phyloP scores from a whole-genome alignment of 257 asterid species.

The Solanum neorickii region DNA sequence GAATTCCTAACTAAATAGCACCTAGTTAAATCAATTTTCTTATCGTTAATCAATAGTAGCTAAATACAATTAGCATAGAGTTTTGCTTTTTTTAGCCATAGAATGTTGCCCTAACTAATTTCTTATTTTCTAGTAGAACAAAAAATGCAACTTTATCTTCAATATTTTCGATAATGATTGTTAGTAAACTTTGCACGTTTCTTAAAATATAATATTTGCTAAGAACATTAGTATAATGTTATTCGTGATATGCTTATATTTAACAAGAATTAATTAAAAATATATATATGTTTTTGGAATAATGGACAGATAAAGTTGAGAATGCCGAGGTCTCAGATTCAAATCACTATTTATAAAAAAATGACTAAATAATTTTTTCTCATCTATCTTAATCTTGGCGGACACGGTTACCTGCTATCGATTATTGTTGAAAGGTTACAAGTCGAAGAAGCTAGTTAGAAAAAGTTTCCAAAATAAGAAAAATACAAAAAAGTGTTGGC shows the following conservation, averaged over 20 bases:
- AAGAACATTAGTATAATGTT: too few species aligned
- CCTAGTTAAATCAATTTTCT: too few species aligned
- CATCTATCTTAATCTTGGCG: too few species aligned
- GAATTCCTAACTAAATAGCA: background rate
- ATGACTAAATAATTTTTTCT: too few species aligned
- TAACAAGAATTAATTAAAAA: too few species aligned
- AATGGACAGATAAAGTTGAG: too few species aligned
- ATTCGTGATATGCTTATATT: too few species aligned
- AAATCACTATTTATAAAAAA: too few species aligned
- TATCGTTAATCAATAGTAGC: too few species aligned
- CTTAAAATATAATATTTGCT: background rate
- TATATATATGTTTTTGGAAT: background rate
- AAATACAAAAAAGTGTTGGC: background rate
- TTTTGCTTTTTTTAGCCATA: too few species aligned
- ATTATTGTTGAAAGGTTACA: background rate
- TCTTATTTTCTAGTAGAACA: background rate
- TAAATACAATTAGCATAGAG: too few species aligned
- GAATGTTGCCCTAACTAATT: too few species aligned
- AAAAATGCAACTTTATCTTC: background rate
- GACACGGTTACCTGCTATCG: rapidly evolving
- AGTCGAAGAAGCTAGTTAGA: background rate
- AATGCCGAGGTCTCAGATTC: background rate
- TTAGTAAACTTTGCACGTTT: background rate
- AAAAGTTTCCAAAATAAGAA: background rate
- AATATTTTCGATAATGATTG: background rate